Evolutionary conservation across 495 filamentous ascomycete genomes (phyloP), one percentile per base, ranked within the genome.

Genomic region (Tuber melanosporum): DNA sequence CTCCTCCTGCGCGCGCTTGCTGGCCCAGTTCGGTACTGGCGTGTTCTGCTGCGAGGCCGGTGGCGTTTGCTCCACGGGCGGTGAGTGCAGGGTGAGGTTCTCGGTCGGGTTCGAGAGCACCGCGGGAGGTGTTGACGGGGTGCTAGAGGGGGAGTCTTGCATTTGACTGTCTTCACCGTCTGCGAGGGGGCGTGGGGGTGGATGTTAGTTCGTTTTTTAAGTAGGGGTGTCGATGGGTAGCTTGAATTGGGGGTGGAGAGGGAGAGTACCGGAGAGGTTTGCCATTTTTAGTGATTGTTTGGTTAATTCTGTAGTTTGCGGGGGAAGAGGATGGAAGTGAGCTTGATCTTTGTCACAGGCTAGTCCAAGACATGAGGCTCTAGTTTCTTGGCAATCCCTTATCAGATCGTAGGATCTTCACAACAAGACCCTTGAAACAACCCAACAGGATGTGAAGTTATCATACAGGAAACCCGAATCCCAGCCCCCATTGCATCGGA

Each of bases 1-100:
- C 41, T 82, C 81, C 72, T 82, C 81, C 6, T 77, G 26, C 1
- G 77, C 80, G 22, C 81, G 73, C 73, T 82, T 82, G 22, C 71
- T 82, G 19, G 80, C 81, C 81, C 81, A 82, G 22, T 49, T 75
- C 8, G 80, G 79, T 12, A 78, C 69, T 2, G n/a, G 52, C 73
- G 57, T 79, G 69, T 69, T 72, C 69, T 71, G 76, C 76, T 15
- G 72, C 43, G 41, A 75, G 41, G 42, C 76, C n/a, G 76, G 76
- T 2, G 76, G 76, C 2, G 74, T 66, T 43, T 78, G 52, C 32
- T 77, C 62, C 62, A 74, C 70, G n/a, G 78, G 71, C 4, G 75
- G 77, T 19, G 77, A 75, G 57, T 80, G 75, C 32, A 77, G 41
- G 6, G 78, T 71, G 5, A 79, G 71, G 22, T 77, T 57, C 73